Conservation (phyloP, 768 basidiomycete species). For the Mycena rosella region DNA sequence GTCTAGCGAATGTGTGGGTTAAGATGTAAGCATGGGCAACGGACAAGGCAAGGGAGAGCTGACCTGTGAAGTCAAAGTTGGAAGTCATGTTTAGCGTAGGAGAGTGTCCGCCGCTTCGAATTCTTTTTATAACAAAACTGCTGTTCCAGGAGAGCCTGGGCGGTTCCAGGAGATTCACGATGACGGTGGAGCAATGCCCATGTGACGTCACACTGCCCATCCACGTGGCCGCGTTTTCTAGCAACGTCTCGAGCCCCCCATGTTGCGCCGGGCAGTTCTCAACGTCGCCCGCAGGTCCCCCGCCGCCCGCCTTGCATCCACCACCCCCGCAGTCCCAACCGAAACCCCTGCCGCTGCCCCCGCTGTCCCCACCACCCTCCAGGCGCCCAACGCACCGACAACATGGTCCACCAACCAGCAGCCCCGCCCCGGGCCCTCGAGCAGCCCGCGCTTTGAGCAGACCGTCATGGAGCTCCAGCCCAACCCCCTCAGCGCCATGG, state of each 20-base stretch:
- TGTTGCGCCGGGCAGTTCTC: conserved; percentile 20
- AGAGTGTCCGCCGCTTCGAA: neutral
- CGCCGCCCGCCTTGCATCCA: conserved; percentile 26
- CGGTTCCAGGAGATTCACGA: neutral
- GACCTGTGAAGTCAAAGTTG: conserved; percentile 84
- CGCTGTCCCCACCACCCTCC: conserved; percentile 59
- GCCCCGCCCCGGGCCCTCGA: conserved; percentile 68
- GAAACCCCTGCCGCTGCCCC: conserved; percentile 23
- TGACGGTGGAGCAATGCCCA: too few relatives aligned
- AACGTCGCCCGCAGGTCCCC: conserved; percentile 20
- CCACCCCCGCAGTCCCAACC: conserved; percentile 29
- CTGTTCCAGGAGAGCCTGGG: neutral
- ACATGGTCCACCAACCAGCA: conserved; percentile 92
- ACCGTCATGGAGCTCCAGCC: conserved; percentile 90
- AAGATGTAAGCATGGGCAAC: neutral
- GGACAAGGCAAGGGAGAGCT: neutral
- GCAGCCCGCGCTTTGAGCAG: conserved; percentile 93
- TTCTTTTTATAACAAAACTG: neutral
- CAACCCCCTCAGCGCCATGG: conserved; percentile 91
- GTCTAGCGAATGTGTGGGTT: neutral
- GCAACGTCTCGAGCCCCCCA: neutral
- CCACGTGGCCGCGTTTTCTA: neutral
- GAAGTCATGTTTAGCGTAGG: conserved; percentile 53
- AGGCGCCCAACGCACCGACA: conserved; percentile 85
- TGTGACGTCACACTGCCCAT: conserved; percentile 3